These are phyloP conservation scores for Tylopilus subfusipes DNA, from an alignment of 768 basidiomycete species.

Conservation along the genomic window DNA sequence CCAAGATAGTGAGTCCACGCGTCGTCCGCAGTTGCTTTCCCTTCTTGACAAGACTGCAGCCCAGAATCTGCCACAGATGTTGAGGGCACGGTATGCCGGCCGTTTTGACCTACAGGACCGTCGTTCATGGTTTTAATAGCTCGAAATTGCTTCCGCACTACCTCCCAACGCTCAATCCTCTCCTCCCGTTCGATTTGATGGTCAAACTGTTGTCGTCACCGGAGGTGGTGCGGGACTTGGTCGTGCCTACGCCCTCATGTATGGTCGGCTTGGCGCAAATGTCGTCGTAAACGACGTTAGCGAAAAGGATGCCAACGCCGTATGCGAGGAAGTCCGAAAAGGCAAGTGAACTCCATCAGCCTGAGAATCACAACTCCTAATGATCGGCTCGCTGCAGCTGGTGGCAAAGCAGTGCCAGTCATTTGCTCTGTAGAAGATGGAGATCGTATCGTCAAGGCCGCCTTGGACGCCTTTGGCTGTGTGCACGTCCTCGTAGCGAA, in stretches of 20 bases:
- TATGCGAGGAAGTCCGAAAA: conserved; percentile 83
- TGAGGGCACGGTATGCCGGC: conserved; percentile 46
- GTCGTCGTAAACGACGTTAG: conserved; percentile 95
- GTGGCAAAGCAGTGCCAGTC: conserved; percentile 82
- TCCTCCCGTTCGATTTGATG: conserved; percentile 75
- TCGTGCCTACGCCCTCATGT: conserved; percentile 89
- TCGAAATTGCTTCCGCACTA: conserved; percentile 60
- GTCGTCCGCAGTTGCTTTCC: neutral
- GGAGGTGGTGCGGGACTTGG: conserved; percentile 95
- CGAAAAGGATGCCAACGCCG: conserved; percentile 76
- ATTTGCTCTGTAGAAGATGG: conserved; percentile 91
- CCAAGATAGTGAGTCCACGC: conserved; percentile 55
- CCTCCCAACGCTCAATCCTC: conserved; percentile 67
- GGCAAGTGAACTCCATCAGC: conserved; percentile 40
- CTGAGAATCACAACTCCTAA: neutral
- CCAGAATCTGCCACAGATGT: conserved; percentile 63
- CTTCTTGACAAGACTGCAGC: conserved; percentile 37
- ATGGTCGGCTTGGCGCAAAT: conserved; percentile 88
- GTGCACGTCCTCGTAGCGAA: conserved; percentile 90
- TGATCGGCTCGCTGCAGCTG: conserved; percentile 45
- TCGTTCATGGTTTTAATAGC: conserved; percentile 34
- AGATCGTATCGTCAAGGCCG: conserved; percentile 81
- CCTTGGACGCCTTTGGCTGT: conserved; percentile 80
- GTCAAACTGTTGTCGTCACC: conserved; percentile 90
- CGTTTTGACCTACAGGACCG: neutral